A percentile compares a stretch with the other conserved stretches of the same genome.
Evolutionary conservation across 495 filamentous ascomycete species (phyloP).

Genomic region (Halenospora varia): DNA sequence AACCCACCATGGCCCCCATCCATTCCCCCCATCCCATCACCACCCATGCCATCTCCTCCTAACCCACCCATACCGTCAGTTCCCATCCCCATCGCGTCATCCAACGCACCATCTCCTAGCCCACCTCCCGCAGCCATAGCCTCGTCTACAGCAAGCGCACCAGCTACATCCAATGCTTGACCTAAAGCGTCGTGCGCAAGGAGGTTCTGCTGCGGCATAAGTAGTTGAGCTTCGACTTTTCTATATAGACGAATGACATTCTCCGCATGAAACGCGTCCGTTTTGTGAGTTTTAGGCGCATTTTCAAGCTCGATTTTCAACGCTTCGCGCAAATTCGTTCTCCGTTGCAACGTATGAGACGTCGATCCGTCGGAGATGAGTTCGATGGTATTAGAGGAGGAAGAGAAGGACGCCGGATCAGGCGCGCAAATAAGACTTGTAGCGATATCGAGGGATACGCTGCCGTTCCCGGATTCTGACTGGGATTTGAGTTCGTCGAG

Average conservation of each 20-base stretch:
- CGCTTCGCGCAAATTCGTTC: conserved; percentile 63
- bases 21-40: conserved; percentile 10
- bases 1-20: conserved; percentile 3
- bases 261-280: conserved; percentile 59
- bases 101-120: conserved; percentile 10
- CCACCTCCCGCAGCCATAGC: conserved; percentile 22
- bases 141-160: conserved; percentile 15
- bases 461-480: conserved; percentile 45
- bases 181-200: background rate
- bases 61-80: conserved; percentile 21
- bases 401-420: conserved; percentile 42
- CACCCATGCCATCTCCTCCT: conserved; percentile 17
- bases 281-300: conserved; percentile 56
- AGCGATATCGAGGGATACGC: conserved; percentile 69
- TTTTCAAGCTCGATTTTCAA: conserved; percentile 60
- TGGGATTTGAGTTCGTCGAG: conserved; percentile 59
- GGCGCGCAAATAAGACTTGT: conserved; percentile 71
- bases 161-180: background rate
- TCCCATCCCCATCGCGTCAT: conserved; percentile 14
- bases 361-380: too few species aligned
- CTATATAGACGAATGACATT: conserved; percentile 71
- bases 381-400: too few species aligned
- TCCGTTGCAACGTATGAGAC: conserved; percentile 39
- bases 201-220: background rate
- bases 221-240: conserved; percentile 62